A percentile compares a stretch with the other conserved stretches of the same genome.
These are phyloP conservation scores for Fusarium sp. DNA, from an alignment of 2,329 filamentous ascomycete species.

Conservation along the genomic window DNA sequence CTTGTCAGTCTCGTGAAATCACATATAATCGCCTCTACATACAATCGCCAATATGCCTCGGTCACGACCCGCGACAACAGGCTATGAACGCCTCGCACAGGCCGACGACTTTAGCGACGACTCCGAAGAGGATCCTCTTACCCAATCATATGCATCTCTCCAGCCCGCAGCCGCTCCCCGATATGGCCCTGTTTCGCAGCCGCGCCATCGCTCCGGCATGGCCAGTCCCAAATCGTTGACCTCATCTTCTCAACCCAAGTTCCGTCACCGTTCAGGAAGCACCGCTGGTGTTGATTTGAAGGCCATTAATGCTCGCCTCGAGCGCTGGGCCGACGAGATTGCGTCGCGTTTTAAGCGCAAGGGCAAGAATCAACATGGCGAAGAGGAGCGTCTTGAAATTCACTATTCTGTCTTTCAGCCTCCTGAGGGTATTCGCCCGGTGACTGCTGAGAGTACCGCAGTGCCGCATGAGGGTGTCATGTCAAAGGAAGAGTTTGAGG, in stretches of 20 bases:
- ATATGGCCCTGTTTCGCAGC: conserved; percentile 72
- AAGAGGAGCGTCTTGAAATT: conserved; percentile 92
- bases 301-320: conserved; percentile 94
- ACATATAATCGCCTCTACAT: background rate
- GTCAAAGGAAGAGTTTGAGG: conserved; percentile 85
- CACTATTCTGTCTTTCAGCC: conserved; percentile 97
- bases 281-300: conserved; percentile 97
- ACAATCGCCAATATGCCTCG: conserved; percentile 66
- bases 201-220: conserved; percentile 70
- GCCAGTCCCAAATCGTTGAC: conserved; percentile 61
- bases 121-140: conserved; percentile 72
- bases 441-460: conserved; percentile 79
- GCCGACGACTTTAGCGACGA: conserved; percentile 80
- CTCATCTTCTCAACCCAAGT: conserved; percentile 52
- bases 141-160: conserved; percentile 65
- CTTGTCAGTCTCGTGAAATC: conserved; percentile 15
- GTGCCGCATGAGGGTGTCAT: conserved; percentile 72
- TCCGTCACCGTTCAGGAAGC: conserved; percentile 65
- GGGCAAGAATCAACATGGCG: conserved; percentile 75
- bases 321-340: conserved; percentile 98
- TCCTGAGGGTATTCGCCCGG: conserved; percentile 85
- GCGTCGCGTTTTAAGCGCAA: conserved; percentile 95
- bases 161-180: conserved; percentile 69
- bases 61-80: conserved; percentile 77
- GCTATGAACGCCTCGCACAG: conserved; percentile 86